A percentile compares a stretch with the other conserved stretches of the same genome.
Conservation (phyloP, 441 rosid species). For the Populus hybrid region DNA sequence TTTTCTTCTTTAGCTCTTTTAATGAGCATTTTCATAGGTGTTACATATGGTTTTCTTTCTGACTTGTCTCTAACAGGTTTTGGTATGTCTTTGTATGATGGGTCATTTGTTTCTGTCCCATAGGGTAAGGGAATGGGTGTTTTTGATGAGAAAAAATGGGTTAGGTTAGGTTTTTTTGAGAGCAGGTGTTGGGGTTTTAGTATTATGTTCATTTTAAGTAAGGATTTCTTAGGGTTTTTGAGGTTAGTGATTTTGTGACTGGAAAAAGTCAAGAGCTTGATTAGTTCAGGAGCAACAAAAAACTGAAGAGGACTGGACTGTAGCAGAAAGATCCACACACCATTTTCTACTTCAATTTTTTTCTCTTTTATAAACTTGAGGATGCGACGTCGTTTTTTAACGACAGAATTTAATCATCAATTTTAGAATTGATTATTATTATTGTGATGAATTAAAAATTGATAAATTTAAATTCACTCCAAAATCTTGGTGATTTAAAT, state of each 20-base stretch:
- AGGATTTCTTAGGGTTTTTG: background rate
- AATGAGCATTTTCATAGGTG: slow-evolving; percentile 69
- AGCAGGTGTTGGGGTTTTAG: slow-evolving; percentile 13
- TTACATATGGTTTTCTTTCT: slow-evolving; percentile 73
- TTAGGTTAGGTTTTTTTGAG: slow-evolving; percentile 12
- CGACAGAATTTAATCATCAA: no score
- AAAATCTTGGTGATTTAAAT: no score
- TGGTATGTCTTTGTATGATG: slow-evolving; percentile 61
- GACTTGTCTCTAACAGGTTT: slow-evolving; percentile 65
- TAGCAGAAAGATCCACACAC: background rate
- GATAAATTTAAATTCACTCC: no score
- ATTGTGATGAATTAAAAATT: no score
- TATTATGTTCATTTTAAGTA: slow-evolving; percentile 39
- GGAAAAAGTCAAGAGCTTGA: background rate
- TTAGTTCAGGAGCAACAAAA: background rate
- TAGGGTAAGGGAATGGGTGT: slow-evolving; percentile 10
- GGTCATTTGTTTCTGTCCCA: slow-evolving; percentile 26
- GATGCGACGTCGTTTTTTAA: no score
- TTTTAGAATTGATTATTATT: no score
- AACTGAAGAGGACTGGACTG: background rate
- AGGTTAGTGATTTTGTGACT: background rate
- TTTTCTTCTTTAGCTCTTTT: slow-evolving; percentile 63
- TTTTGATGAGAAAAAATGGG: slow-evolving; percentile 28
- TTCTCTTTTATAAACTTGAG: no score
- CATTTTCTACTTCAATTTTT: no score